Evolutionary conservation across 1,139 yeast genomes (phyloP).

Genomic region (Entelexis paramagnoliae): DNA sequence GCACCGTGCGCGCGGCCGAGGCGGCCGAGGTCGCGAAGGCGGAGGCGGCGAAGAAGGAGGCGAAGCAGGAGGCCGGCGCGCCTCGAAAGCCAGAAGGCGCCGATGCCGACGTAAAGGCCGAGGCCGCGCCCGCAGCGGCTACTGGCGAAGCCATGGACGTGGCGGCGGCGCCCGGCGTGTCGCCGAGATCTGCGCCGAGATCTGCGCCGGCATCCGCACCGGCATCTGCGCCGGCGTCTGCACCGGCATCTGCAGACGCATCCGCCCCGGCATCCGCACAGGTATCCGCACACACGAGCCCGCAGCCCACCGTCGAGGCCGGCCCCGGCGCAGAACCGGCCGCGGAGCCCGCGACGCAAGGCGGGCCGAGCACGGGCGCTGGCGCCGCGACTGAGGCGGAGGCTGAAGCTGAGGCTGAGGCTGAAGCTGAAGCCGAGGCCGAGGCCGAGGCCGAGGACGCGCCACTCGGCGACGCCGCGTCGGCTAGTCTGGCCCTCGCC

Average conservation of each 20-base stretch:
- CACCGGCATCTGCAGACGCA: no score
- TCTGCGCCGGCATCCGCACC: no score
- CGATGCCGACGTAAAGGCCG: neutral
- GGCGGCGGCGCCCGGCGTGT: neutral
- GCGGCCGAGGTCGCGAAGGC: neutral
- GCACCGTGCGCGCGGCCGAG: slow-evolving; percentile 22
- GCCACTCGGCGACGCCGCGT: slow-evolving; percentile 14
- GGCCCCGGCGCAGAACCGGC: no score
- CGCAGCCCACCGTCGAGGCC: no score
- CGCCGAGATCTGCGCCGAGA: neutral
- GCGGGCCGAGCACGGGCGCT: no score
- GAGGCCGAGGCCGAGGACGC: neutral
- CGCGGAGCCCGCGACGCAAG: no score
- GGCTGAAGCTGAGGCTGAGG: neutral
- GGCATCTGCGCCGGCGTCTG: no score
- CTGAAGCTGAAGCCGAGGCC: neutral
- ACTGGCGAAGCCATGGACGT: no score
- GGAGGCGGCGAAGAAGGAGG: neutral
- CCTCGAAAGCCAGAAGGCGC: neutral
- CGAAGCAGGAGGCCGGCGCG: neutral
- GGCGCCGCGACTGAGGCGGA: no score
- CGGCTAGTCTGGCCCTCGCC: slow-evolving; percentile 36
- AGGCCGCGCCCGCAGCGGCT: neutral
- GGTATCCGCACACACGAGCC: no score
- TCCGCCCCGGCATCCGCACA: neutral